Percentiles rank a stretch among this genome's conserved stretches.
Evolutionary conservation across 2,329 filamentous ascomycete species (phyloP).

Genomic region (Ciborinia camelliae): DNA sequence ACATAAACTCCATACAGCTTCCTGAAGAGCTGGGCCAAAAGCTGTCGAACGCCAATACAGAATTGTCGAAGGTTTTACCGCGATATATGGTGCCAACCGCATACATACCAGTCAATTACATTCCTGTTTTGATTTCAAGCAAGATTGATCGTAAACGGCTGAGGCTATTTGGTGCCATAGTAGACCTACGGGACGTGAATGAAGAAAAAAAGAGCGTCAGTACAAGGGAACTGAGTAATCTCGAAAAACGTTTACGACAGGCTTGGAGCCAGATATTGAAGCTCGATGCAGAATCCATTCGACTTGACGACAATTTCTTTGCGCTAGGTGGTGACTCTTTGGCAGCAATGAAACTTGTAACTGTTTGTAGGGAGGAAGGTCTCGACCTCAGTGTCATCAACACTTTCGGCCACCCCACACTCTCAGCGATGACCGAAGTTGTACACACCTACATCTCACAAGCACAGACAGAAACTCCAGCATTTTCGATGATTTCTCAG

Average conservation of each 20-base stretch:
- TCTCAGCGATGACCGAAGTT: constrained; percentile 45
- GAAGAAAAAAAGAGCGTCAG: not conserved
- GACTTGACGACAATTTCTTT: constrained; percentile 41
- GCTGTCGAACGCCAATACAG: constrained; percentile 19
- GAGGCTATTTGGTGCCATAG: constrained; percentile 23
- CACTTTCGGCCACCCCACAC: constrained; percentile 43
- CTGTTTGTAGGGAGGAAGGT: constrained; percentile 35
- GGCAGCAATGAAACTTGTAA: constrained; percentile 45
- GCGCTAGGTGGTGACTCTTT: constrained; percentile 40
- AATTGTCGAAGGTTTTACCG: constrained; percentile 37
- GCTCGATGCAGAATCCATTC: constrained; percentile 23
- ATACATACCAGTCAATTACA: constrained; percentile 35
- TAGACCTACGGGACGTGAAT: constrained; percentile 2
- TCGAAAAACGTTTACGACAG: constrained; percentile 21
- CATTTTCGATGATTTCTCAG: constrained; percentile 33
- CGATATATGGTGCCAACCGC: constrained; percentile 39
- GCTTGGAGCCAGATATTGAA: constrained; percentile 26
- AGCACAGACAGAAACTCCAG: constrained; percentile 15
- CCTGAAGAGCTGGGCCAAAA: not conserved
- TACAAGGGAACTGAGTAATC: not conserved
- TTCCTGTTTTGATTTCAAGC: constrained; percentile 37
- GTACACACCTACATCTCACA: constrained; percentile 20
- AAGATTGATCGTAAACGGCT: constrained; percentile 42
- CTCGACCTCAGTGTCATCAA: constrained; percentile 42
- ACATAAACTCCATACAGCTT: constrained; percentile 12